Evolutionary conservation across 2,329 filamentous ascomycete genomes (phyloP), one percentile per base, ranked within the genome.

Genomic region (Leptographium flavum): DNA sequence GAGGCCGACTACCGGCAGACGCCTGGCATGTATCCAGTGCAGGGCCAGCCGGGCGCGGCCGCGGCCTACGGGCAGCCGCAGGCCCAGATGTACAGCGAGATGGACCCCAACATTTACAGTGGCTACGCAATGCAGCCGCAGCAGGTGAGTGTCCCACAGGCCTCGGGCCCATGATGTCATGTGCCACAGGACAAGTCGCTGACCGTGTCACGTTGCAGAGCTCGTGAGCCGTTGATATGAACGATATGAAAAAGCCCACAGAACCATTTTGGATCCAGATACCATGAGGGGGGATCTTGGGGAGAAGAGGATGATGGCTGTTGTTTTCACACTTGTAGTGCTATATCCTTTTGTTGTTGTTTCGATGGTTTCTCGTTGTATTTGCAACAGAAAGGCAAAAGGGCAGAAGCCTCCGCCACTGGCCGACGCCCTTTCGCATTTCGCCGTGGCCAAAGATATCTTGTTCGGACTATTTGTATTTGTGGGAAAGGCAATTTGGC

Each of bases 91-190:
- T 94, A 87, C 58, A 73, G 80, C 46, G 80, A 83, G 46, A 81
- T 88, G 63, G 80, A 86, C 50, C 79, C 53, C 8, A 54, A 77
- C 51, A 94, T 95, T 72, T 96, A 96, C 53, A 74, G 74, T 33
- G 94, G 93, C 60, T 74, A 81, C 14, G 68, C 79, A 50, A 85
- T 94, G 74, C 80, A 83, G 55, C 76, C 83, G 52, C 87, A 93
- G 62, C 85, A 87, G 69, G 85, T 88, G 70, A 60, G 74, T 64
- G n/a, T 10, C 14, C 14, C 19, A 22, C 5, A 5, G 13, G 21
- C 21, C n/a, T n/a, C n/a, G n/a, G 1, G 5, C 11, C 28, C 17
- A 10, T n/a, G 21, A 19, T 14, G 35, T n/a, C 13, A 8, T 23
- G 19, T 17, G 3, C 4, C 11, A 21, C 33, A 17, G 9, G 17